Percentiles rank a stretch among this genome's conserved stretches.
phyloP scores from a whole-genome alignment of 495 filamentous ascomycete species.

The Sporormia fimetaria region DNA sequence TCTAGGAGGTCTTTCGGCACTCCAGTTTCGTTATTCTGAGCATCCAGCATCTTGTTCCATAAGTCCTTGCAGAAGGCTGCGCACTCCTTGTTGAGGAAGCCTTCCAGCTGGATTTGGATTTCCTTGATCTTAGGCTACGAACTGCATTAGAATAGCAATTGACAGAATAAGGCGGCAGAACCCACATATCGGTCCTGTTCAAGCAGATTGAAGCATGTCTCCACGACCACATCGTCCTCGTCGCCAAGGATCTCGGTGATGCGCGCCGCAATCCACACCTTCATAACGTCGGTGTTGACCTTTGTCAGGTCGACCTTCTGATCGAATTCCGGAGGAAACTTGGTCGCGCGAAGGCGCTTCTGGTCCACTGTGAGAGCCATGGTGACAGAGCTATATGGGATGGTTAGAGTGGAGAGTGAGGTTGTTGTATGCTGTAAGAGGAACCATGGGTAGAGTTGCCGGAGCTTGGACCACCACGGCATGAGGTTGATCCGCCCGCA shows the following conservation, averaged over 20 bases:
- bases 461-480: no score
- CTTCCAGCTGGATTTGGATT: slow-evolving; percentile 84
- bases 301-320: slow-evolving; percentile 95
- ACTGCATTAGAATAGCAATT: slow-evolving; percentile 5
- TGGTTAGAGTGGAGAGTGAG: no score
- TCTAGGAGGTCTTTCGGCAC: slow-evolving; percentile 91
- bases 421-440: no score
- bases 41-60: slow-evolving; percentile 83
- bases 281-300: slow-evolving; percentile 94
- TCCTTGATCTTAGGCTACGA: slow-evolving; percentile 84
- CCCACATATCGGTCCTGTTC: slow-evolving; percentile 71
- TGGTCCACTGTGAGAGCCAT: slow-evolving; percentile 51
- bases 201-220: slow-evolving; percentile 80
- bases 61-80: slow-evolving; percentile 85
- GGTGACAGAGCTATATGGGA: slow-evolving; percentile 1
- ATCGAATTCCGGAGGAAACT: slow-evolving; percentile 88
- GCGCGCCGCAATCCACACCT: slow-evolving; percentile 91
- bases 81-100: slow-evolving; percentile 90
- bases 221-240: slow-evolving; percentile 92
- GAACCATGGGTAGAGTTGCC: no score
- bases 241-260: slow-evolving; percentile 76
- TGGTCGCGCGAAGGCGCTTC: slow-evolving; percentile 78
- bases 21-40: slow-evolving; percentile 74
- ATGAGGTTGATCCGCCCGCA: no score
- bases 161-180: slow-evolving; percentile 14